Evolutionary conservation across 805 yeast species (phyloP), one percentile per base, ranked within the genome.

Genomic region (Saccharomycopsis vini): DNA sequence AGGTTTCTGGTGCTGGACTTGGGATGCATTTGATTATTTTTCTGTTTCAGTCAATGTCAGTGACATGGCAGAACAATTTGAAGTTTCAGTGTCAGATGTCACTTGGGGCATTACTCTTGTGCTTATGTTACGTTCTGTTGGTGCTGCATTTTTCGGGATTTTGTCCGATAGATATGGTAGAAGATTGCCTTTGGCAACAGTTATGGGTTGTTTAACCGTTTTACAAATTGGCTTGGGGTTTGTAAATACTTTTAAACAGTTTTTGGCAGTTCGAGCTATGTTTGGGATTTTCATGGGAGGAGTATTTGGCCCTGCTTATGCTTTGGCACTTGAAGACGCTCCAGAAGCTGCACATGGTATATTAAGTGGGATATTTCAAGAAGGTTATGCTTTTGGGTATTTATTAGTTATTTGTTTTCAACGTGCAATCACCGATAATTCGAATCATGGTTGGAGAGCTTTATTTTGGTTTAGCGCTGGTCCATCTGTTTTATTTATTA

Each of bases 391-490:
- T 9, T 67, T 80, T 50, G 89, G 88, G 12, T 79, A 77, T 54
- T 68, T 81, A 42, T 63, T 79, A 21, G 83, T 77, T 1, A 80
- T 75, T 24, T 62, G 76, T n/a, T 81, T 81, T 62, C 73, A 65
- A 55, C 67, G 86, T 49, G 87, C 85, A 28, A 72, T 80, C 48
- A 75, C 72, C 46, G 66, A 69, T 43, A 70, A 71, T 46, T 58
- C 71, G 4, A 54, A 61, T 3, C 74, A 77, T 50, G 71, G 73
- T 7, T 81, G 90, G 90, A 68, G 86, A 54, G 71, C 84, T 1
- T 62, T 80, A 36, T 81, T 77, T 61, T 81, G 88, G 88, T 80
- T 82, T 55, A 70, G 77, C 23, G 73, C 86, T n/a, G 79, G 79
- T 28, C 74, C 80, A 7, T 80, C 85, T 2, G 69, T 75, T 10